Base-by-base conservation (phyloP, 345 rosid species). In the Sonneratia caseolaris region DNA sequence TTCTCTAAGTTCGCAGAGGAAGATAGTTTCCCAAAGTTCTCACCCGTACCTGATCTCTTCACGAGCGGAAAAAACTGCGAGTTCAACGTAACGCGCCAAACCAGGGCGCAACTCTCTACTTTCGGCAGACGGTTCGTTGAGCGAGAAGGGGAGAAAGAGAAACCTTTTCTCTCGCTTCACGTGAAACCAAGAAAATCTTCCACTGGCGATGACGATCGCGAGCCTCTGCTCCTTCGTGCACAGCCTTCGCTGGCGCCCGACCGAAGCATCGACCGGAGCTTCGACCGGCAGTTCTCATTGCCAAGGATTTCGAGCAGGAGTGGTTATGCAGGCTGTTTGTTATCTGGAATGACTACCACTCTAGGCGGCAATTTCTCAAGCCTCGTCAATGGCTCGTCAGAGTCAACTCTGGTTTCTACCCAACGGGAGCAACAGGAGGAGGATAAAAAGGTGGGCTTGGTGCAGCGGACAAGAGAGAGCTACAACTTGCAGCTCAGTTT, bases 401-500 rank as follows among this genome's bases (percentile, higher is more conserved):
- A 82, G 42, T 78, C 66, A 11, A 77, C 74, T 37, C 70, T 82
- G 16, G 79, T 72, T 38, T 45, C 81, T 21, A 78, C 79, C 77
- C 82, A 73, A 77, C 77, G 22, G 61, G 81, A 37, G 78, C 81
- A 42, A 73, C 80, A 76, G 70, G 84, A 70, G 72, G 71, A 72
- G 72, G 72, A 73, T 65, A 66, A 70, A 40, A 78, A 82, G 72
- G 67, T 73, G 61, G 75, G 73, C 76, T 71, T 82, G 47, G 84
- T 83, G 37, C 84, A 76, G 45, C 90, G 72, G 75, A 70, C 86
- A 36, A 82, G 21, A 64, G 96, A 91, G 80, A 79, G 86, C 32
- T 91, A 85, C 74, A 79, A 73, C 83, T 78, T 94, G 84, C 98
- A 90, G 82, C 84, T 86, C 74, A 75, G 83, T 79, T 79, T 94